Evolutionary conservation across 1,139 yeast genomes (phyloP).

Genomic region (Magnusiomyces suaveolens): DNA sequence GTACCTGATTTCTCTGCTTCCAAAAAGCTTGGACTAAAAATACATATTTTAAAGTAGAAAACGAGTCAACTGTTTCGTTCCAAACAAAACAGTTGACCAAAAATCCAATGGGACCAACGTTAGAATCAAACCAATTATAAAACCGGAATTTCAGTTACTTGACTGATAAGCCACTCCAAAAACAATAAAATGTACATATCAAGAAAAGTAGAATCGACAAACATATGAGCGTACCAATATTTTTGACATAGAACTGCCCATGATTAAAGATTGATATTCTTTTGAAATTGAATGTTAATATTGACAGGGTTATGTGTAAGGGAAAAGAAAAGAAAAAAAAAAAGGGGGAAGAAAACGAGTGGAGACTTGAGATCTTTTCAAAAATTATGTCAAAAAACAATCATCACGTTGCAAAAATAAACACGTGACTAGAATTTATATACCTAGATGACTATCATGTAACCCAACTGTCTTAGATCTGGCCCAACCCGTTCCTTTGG

Average conservation of each 20-base stretch:
- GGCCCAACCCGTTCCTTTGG: too few relatives aligned
- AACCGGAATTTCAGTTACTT: neutral
- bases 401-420: too few relatives aligned
- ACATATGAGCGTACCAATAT: constrained; percentile 30
- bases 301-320: neutral
- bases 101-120: neutral
- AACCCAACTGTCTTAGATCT: too few relatives aligned
- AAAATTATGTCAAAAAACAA: too few relatives aligned
- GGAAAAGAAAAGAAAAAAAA: neutral
- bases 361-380: neutral
- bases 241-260: constrained; percentile 44
- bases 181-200: neutral
- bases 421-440: too few relatives aligned
- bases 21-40: constrained; percentile 39
- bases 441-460: too few relatives aligned
- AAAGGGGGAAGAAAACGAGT: neutral
- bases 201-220: too few relatives aligned
- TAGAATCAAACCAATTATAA: neutral
- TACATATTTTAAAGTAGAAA: neutral
- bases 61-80: too few relatives aligned
- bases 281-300: neutral
- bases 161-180: too few relatives aligned
- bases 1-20: constrained; percentile 34
- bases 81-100: neutral
- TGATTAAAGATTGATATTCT: constrained; percentile 16